Conservation (phyloP, 345 rosid genomes). For the Salix brachista region DNA sequence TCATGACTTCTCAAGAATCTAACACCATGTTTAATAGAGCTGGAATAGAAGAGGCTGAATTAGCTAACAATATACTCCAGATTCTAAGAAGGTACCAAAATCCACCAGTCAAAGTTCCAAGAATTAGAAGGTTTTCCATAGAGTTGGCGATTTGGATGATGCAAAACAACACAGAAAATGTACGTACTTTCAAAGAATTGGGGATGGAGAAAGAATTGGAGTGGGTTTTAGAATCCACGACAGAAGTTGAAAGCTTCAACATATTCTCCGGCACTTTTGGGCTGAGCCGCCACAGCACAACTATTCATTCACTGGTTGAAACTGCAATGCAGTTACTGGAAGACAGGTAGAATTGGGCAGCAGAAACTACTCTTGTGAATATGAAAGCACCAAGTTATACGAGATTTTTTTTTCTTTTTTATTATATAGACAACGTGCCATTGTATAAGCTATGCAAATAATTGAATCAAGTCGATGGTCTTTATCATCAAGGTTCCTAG, state of each 20-base stretch:
- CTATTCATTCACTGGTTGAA: slow-evolving; percentile 62
- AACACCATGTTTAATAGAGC: slow-evolving; percentile 35
- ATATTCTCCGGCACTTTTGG: slow-evolving; percentile 76
- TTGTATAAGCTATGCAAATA: background rate
- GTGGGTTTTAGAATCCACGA: slow-evolving; percentile 60
- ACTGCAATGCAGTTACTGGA: slow-evolving; percentile 13
- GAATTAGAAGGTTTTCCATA: slow-evolving; percentile 70
- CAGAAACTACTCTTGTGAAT: background rate
- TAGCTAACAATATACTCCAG: slow-evolving; percentile 43
- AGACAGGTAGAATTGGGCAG: background rate
- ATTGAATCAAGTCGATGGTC: background rate
- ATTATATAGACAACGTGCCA: background rate
- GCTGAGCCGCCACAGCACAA: slow-evolving; percentile 53
- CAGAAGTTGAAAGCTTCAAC: slow-evolving; percentile 74
- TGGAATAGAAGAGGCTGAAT: slow-evolving; percentile 43
- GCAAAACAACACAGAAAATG: slow-evolving; percentile 38
- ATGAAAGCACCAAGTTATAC: background rate
- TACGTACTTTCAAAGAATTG: slow-evolving; percentile 32
- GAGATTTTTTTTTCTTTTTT: background rate
- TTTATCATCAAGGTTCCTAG: background rate
- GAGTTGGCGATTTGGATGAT: slow-evolving; percentile 86
- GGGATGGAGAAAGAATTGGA: slow-evolving; percentile 56
- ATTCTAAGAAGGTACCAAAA: slow-evolving; percentile 51
- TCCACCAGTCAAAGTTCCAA: slow-evolving; percentile 69
- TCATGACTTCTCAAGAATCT: slow-evolving; percentile 53